These are phyloP conservation scores for Boeremia lycopersici DNA, from an alignment of 2,329 filamentous ascomycete species.

Conservation along the genomic window DNA sequence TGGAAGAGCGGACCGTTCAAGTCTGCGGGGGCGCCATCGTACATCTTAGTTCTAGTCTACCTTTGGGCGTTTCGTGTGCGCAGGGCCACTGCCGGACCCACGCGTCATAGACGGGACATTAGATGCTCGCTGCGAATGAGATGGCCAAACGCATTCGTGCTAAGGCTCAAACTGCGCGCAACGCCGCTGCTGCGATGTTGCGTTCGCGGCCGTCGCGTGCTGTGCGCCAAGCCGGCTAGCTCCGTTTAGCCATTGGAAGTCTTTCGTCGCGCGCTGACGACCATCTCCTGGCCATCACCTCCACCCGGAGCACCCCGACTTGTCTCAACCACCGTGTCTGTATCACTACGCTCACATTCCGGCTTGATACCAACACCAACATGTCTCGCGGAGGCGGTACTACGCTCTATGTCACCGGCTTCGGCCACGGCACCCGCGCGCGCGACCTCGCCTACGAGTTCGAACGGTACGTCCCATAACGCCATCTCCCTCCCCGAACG, in stretches of 20 bases:
- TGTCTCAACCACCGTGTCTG: slow-evolving; percentile 21
- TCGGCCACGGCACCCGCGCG: slow-evolving; percentile 97
- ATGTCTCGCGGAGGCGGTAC: slow-evolving; percentile 94
- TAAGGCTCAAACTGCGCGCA: too few relatives aligned
- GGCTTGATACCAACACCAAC: slow-evolving; percentile 26
- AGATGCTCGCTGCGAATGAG: too few relatives aligned
- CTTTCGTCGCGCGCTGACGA: slow-evolving; percentile 18
- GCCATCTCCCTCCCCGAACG: slow-evolving; percentile 45
- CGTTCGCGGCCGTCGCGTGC: slow-evolving; percentile 2
- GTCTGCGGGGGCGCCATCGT: too few relatives aligned
- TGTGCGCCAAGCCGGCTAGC: slow-evolving; percentile 12
- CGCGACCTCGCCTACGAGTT: slow-evolving; percentile 99
- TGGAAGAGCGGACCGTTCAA: neutral
- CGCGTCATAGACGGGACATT: too few relatives aligned
- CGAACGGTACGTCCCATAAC: slow-evolving; percentile 92
- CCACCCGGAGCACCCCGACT: slow-evolving; percentile 12
- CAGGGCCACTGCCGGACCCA: too few relatives aligned
- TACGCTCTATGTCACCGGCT: slow-evolving; percentile 98
- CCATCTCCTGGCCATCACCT: slow-evolving; percentile 22
- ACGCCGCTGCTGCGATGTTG: too few relatives aligned
- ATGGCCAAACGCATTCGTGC: too few relatives aligned
- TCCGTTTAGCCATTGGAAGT: slow-evolving; percentile 5
- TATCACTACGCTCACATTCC: slow-evolving; percentile 15
- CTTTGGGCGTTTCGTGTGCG: too few relatives aligned
- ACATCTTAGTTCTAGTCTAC: too few relatives aligned